phyloP scores from a whole-genome alignment of 2,329 filamentous ascomycete species.

The Davidsoniella eucalypti region DNA sequence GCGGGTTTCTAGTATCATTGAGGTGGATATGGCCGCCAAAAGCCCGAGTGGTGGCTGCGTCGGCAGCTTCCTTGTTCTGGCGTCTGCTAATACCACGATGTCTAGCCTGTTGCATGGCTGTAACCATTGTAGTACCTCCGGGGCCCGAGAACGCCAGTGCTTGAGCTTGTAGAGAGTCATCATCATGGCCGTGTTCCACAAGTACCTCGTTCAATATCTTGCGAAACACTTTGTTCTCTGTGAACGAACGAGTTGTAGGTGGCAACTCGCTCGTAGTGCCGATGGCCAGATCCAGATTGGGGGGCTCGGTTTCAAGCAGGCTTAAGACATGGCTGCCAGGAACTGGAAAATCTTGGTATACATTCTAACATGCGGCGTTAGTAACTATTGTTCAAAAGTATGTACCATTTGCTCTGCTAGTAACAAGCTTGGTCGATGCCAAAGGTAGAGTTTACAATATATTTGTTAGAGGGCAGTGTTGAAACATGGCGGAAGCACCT shows the following conservation, averaged over 20 bases:
- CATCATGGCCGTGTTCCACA: slow-evolving; percentile 35
- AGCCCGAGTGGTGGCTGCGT: slow-evolving; percentile 41
- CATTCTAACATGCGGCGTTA: slow-evolving; percentile 30
- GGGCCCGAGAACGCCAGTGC: slow-evolving; percentile 43
- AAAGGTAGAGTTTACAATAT: slow-evolving; percentile 30
- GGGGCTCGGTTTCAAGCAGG: slow-evolving; percentile 41
- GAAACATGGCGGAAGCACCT: slow-evolving; percentile 16
- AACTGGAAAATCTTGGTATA: slow-evolving; percentile 32
- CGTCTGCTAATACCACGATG: background rate
- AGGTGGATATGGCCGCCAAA: slow-evolving; percentile 46
- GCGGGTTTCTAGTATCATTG: slow-evolving; percentile 45
- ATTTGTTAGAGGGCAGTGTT: slow-evolving; percentile 32
- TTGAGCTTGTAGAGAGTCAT: slow-evolving; percentile 38
- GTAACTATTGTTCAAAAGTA: background rate
- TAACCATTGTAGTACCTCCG: slow-evolving; percentile 25
- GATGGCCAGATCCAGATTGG: slow-evolving; percentile 36
- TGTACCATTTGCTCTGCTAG: background rate
- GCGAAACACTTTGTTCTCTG: slow-evolving; percentile 42
- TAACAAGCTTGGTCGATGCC: background rate
- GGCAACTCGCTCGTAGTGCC: slow-evolving; percentile 42
- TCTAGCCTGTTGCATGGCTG: slow-evolving; percentile 4
- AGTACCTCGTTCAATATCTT: slow-evolving; percentile 42
- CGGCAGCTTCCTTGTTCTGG: slow-evolving; percentile 29
- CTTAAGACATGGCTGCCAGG: slow-evolving; percentile 37
- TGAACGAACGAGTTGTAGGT: slow-evolving; percentile 43